Base-by-base conservation (phyloP, 192 early-diverging fungal species). In the Linnemannia exigua region DNA sequence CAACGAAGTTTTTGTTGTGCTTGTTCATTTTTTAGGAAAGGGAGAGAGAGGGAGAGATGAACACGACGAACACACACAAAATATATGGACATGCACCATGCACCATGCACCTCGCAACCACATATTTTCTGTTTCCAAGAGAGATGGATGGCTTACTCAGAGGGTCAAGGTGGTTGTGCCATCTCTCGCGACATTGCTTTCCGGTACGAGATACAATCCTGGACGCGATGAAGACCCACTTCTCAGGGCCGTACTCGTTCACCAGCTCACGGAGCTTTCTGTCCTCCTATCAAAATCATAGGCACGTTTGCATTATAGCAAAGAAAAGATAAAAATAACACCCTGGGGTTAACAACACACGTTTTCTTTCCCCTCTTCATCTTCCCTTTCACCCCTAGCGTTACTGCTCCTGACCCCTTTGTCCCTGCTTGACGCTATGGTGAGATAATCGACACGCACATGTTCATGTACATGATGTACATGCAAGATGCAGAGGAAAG, bases 161-260 rank as follows among this genome's bases (percentile, higher is more conserved):
- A 28, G 83, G 83, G 38, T 86, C 83, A 47, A 86, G 78, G 51
- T 86, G 83, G 83, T 86, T 86, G 37, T 79, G 77, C 74, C 77
- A 86, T 41, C 83, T 66, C 46, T 86, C 83, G 33, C 83, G 77
- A 20, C 83, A 86, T 52, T 86, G 83, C 47, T 86, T 86, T 69
- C 83, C 83, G 25, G 83, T 86, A 19, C 83, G 83, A 0, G 83
- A 79, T 25, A 77, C 83, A 22, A 86, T 86, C 54, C 74, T 74
- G n/a, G 83, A 86, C 5, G 83, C 83, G 44, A 86, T 86, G 46
- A 86, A 86, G 7, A 86, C 83, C 83, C 83, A 86, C 41, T 86
- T 86, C 38, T 86, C 83, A 67, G 83, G 83, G 33, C 83, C 83
- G 36, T 86, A 86, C 74, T 79, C 78, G 50, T 79, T 76, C 11